Percentiles rank a stretch among this genome's conserved stretches.
Evolutionary conservation across 306 rosid genomes (phyloP).

Genomic region (Rosa persica): DNA sequence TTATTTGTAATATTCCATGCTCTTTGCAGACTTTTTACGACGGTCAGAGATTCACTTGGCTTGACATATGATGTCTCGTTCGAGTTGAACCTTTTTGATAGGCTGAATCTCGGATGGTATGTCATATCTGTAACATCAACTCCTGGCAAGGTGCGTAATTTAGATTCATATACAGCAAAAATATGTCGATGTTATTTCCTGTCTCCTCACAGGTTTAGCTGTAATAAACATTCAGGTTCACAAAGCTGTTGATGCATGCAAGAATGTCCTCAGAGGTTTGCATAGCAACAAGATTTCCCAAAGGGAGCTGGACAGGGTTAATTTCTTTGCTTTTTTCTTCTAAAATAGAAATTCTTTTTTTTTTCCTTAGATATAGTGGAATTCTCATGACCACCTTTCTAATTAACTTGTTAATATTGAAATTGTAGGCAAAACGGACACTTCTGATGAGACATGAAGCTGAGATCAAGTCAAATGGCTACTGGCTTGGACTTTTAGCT

Average conservation of each 20-base stretch:
- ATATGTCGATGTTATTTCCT: conserved; percentile 15
- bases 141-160: conserved; percentile 76
- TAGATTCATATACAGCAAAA: conserved; percentile 21
- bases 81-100: conserved; percentile 84
- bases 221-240: conserved; percentile 60
- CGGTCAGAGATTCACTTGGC: conserved; percentile 93
- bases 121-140: conserved; percentile 97
- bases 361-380: neutral
- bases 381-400: neutral
- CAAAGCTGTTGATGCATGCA: conserved; percentile 98
- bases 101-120: conserved; percentile 96
- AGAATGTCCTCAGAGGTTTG: conserved; percentile 90
- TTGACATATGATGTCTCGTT: conserved; percentile 96
- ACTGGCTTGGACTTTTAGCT: conserved; percentile 94
- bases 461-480: conserved; percentile 92
- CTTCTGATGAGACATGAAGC: conserved; percentile 98
- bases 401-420: conserved; percentile 19
- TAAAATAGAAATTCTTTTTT: neutral
- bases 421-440: conserved; percentile 79
- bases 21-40: conserved; percentile 82
- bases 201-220: conserved; percentile 26
- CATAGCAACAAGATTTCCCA: conserved; percentile 85
- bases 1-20: conserved; percentile 24
- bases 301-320: conserved; percentile 97
- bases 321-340: conserved; percentile 19